These are phyloP conservation scores for Echites panduratus DNA, from an alignment of 257 asterid genomes.

Conservation along the genomic window DNA sequence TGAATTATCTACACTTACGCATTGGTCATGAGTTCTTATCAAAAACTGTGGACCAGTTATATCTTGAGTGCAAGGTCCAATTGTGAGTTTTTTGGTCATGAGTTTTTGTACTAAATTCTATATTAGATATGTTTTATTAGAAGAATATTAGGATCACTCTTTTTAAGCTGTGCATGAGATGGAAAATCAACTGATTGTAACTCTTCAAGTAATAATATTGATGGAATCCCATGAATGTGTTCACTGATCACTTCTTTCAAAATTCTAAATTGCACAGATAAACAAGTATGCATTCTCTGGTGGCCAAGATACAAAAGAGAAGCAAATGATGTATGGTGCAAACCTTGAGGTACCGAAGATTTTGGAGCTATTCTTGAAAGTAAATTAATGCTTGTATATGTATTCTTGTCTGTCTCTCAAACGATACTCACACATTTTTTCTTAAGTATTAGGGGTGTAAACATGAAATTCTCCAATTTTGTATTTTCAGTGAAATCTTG, in stretches of 20 bases:
- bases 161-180: neutral
- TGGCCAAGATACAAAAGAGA: slow-evolving; percentile 86
- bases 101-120: neutral
- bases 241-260: neutral
- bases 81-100: neutral
- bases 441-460: neutral
- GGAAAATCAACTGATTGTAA: neutral
- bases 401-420: neutral
- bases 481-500: neutral
- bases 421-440: neutral
- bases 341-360: slow-evolving; percentile 67
- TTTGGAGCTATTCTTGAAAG: neutral
- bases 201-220: neutral
- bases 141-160: neutral
- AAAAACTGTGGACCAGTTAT: too few species aligned
- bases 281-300: slow-evolving; percentile 92
- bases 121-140: neutral
- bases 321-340: slow-evolving; percentile 85
- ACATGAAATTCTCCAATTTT: neutral
- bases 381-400: neutral
- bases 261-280: slow-evolving; percentile 35
- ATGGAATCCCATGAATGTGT: neutral
- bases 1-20: too few species aligned
- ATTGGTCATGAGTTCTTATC: too few species aligned
- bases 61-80: too few species aligned